Evolutionary conservation across 441 rosid species (phyloP), one percentile per base, ranked within the genome.

Genomic region (Corymbia calophylla): DNA sequence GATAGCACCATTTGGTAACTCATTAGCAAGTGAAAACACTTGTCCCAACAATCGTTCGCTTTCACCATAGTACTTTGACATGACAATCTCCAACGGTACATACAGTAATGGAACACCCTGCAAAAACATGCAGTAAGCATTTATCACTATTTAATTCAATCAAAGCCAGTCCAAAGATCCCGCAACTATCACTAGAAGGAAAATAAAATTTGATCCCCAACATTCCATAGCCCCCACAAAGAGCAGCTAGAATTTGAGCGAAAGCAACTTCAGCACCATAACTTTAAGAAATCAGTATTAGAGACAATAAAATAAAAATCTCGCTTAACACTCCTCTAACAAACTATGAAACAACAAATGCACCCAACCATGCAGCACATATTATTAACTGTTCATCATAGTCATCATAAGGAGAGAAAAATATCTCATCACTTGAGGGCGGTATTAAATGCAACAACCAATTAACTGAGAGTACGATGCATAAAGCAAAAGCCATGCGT

Each of bases 21-120:
- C 96, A 92, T 98, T 95, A 62, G 99, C 99, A 66, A 96, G 97
- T 53, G 99, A 90, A 92, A 97, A 98, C 47, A 98, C 98, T 92
- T 96, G 93, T 25, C 99, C 99, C 90, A 98, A 88, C 90, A 96
- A 62, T 51, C 97, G 95, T 91, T 96, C 99, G 89, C 99, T 97
- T 93, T 98, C 99, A 85, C 99, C 99, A 70, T 96, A 98, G 93
- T 94, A 98, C 91, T 97, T 98, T 32, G 99, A 98, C 96, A 98
- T 62, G 60, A 97, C 96, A 88, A 95, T 94, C 94, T 98, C 99
- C 90, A 96, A 92, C 31, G 99, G 99, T 85, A 98, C 98, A 92
- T 97, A 96, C 54, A 98, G 93, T 90, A 98, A 92, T 3, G 98
- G 99, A 68, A 95, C 96, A 73, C 98, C 98, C 99, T 97, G 93